Evolutionary conservation across 495 filamentous ascomycete species (phyloP).

Genomic region (Achaetomiella virescens): DNA sequence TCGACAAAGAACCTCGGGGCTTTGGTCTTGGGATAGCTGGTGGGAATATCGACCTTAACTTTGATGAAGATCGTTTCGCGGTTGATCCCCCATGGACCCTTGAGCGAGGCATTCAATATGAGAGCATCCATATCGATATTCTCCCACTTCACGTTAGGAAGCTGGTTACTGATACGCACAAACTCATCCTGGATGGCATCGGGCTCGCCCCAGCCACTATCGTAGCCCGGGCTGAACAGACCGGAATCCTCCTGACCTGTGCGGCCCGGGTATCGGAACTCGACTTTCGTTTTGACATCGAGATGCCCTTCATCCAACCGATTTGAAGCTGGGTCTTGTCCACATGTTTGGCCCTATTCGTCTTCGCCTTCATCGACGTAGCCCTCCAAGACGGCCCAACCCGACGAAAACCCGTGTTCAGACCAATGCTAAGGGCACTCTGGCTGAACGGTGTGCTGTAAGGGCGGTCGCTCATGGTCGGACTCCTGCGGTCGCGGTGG

Average conservation of each 20-base stretch:
- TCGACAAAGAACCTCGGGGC: constrained; percentile 65
- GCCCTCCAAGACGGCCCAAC: constrained; percentile 39
- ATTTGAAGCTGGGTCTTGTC: constrained; percentile 59
- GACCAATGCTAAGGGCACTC: constrained; percentile 41
- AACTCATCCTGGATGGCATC: constrained; percentile 86
- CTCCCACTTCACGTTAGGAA: constrained; percentile 80
- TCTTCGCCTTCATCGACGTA: constrained; percentile 60
- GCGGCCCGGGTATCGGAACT: constrained; percentile 28
- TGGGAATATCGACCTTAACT: constrained; percentile 71
- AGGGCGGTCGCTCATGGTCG: constrained; percentile 47
- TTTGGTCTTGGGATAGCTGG: constrained; percentile 63
- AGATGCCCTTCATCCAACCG: constrained; percentile 90
- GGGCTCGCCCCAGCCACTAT: constrained; percentile 61
- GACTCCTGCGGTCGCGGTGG: constrained; percentile 35
- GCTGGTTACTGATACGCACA: constrained; percentile 71
- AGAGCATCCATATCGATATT: constrained; percentile 75
- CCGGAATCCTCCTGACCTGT: constrained; percentile 37
- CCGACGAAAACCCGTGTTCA: constrained; percentile 39
- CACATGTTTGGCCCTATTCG: constrained; percentile 49
- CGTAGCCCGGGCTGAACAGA: constrained; percentile 39
- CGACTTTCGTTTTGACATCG: constrained; percentile 58
- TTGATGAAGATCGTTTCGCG: constrained; percentile 67
- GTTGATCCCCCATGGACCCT: constrained; percentile 80
- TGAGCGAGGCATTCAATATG: constrained; percentile 66
- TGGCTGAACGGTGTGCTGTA: constrained; percentile 34